Evolutionary conservation across 73 alveolate species (phyloP).

Genomic region (Tetrahymena borealis): DNA sequence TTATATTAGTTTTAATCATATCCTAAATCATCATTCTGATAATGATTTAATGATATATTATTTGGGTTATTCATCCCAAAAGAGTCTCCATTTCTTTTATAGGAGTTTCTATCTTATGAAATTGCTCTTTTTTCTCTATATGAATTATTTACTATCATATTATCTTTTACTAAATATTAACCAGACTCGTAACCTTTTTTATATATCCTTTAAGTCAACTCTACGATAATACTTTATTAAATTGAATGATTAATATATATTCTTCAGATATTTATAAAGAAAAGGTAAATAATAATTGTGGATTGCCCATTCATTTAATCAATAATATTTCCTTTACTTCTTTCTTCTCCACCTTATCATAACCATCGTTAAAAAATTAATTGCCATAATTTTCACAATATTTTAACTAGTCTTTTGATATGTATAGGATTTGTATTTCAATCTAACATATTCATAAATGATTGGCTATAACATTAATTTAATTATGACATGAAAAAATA

Average conservation of each 20-base stretch:
- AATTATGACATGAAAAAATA: no score
- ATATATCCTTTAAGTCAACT: neutral
- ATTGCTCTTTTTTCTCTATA: neutral
- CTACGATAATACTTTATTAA: neutral
- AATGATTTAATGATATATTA: neutral
- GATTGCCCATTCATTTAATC: neutral
- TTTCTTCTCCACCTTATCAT: no score
- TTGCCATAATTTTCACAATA: no score
- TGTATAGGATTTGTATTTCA: no score
- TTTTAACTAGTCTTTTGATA: no score
- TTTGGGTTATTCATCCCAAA: neutral
- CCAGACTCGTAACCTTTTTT: neutral
- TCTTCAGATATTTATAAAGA: neutral
- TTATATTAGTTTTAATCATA: neutral
- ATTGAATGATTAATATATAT: neutral
- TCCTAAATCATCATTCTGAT: neutral
- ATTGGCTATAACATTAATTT: no score
- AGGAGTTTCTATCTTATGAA: neutral
- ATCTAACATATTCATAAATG: no score
- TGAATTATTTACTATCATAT: neutral
- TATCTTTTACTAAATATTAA: neutral
- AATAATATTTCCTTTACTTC: no score
- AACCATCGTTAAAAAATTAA: no score
- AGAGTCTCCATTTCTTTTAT: neutral
- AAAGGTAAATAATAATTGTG: neutral